Base-by-base conservation (phyloP, 1,284 basidiomycete species). In the Pisolithus thermaeus region DNA sequence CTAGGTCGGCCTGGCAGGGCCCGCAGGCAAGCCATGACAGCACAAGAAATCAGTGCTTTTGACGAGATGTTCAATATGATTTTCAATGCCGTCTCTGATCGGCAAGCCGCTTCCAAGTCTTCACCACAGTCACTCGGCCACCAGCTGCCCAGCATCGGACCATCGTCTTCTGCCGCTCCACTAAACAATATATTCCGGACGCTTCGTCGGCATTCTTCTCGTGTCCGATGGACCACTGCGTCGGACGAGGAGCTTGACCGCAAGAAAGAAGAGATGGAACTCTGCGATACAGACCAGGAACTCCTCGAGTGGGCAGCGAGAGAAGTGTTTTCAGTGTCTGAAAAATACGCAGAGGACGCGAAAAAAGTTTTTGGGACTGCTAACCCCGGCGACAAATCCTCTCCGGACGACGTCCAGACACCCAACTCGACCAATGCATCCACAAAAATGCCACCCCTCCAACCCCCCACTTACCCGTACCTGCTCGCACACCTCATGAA, bases 221-320 rank as follows among this genome's bases (percentile, higher is more conserved):
- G 69, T 35, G 58, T 74, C 46, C 74, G 74, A 53, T 80, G 77
- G 77, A 77, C 77, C 2, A 72, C 72, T 2, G 73, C 75, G 50
- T 70, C 71, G 30, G 77, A 81, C 52, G 74, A 81, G 56, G 73
- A 80, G 51, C 70, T 91, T n/a, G 90, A 92, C 60, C 71, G 77
- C 35, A 83, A 88, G 61, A 83, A 81, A 63, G 90, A 92, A 62
- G 79, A 81, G 54, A 86, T 94, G 73, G 78, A 84, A 45, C 60
- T 80, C 6, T 87, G 87, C 57, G 69, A 75, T 22, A 85, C 79
- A 2, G 90, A 93, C 61, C 72, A 81, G 46, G 79, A 88, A 52
- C 73, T 94, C 27, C 71, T 94, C 36, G 76, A 82, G 40, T 95
- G 91, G 91, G 82, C 88, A 11, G 73, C 78, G 60, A 68, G 73